phyloP scores from a whole-genome alignment of 2,329 filamentous ascomycete genomes.

The Colletotrichum abscissum region DNA sequence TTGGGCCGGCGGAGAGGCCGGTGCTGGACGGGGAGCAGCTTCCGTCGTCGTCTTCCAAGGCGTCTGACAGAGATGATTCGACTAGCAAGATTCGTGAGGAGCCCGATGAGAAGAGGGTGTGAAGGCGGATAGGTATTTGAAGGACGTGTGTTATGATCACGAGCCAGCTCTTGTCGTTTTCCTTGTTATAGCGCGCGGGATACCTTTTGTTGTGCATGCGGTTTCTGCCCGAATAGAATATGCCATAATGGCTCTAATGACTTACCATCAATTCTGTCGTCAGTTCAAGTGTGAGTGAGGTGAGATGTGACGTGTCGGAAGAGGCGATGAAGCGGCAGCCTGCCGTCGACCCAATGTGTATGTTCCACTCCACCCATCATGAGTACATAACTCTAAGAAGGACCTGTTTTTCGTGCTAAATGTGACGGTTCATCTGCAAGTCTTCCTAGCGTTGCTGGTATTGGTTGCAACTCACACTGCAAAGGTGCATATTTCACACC shows the following conservation, averaged over 20 bases:
- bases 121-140: not conserved
- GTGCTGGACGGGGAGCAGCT: constrained; percentile 11
- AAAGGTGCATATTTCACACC: not conserved
- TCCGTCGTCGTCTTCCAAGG: not conserved
- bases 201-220: not conserved
- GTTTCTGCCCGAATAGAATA: not conserved
- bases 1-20: constrained; percentile 32
- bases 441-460: not conserved
- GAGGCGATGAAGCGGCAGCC: not conserved
- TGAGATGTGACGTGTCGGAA: not conserved
- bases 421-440: not conserved
- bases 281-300: not conserved
- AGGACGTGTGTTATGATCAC: not conserved
- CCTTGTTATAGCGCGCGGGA: not conserved
- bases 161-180: not conserved
- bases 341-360: not conserved
- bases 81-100: not conserved
- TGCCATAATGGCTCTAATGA: not conserved
- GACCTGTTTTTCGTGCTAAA: not conserved
- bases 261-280: not conserved
- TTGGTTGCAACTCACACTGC: not conserved
- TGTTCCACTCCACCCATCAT: not conserved
- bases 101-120: constrained; percentile 1
- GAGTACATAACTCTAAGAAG: not conserved
- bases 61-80: not conserved